Evolutionary conservation across 257 asterid genomes (phyloP).

Genomic region (Anisodus acutangulus): DNA sequence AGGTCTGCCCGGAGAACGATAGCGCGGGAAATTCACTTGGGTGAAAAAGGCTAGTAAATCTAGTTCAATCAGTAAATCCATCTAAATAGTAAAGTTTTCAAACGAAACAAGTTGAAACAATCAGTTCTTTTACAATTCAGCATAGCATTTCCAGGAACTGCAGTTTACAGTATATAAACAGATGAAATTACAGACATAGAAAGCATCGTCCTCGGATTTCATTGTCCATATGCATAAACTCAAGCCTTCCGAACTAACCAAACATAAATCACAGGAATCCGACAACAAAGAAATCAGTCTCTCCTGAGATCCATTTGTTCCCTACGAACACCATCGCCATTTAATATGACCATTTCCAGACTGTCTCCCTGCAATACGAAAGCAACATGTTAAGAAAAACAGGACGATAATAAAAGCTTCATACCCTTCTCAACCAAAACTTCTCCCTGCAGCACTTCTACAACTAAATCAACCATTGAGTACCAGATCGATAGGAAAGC

Average conservation of each 20-base stretch:
- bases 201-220: neutral
- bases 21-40: no score
- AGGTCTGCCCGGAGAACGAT: no score
- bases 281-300: conserved; percentile 35
- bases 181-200: neutral
- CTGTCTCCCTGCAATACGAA: conserved; percentile 44
- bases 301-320: conserved; percentile 52
- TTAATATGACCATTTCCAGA: conserved; percentile 47
- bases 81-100: neutral
- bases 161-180: neutral
- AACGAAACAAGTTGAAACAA: neutral
- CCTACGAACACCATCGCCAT: conserved; percentile 40
- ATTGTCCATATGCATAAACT: neutral
- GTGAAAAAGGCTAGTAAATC: no score
- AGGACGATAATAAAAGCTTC: neutral
- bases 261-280: neutral
- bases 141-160: conserved; percentile 3
- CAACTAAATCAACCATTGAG: neutral
- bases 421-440: neutral
- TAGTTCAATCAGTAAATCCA: no score
- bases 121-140: neutral
- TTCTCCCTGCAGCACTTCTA: no score
- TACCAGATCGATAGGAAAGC: neutral
- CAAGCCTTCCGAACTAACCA: neutral
- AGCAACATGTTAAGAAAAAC: neutral